Conservation (phyloP, 352 stramenopile genomes). For the Phytophthora parvispora region DNA sequence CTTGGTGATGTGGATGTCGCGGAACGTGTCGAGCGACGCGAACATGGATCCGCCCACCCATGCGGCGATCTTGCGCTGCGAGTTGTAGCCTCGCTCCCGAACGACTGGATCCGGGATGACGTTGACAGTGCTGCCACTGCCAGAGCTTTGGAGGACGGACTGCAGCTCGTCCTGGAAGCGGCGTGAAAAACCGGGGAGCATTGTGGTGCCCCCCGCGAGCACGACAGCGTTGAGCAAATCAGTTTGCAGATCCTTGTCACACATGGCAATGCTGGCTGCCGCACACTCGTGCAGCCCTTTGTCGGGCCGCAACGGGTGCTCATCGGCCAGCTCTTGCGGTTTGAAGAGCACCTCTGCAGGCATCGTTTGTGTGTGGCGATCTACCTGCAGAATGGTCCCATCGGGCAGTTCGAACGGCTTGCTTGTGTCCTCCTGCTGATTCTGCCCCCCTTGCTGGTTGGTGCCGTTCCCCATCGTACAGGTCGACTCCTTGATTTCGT, state of each 20-base stretch:
- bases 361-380: slow-evolving; percentile 73
- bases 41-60: slow-evolving; percentile 94
- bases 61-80: slow-evolving; percentile 84
- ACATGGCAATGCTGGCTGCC: slow-evolving; percentile 88
- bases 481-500: slow-evolving; percentile 88
- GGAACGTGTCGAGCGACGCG: slow-evolving; percentile 89
- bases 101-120: slow-evolving; percentile 85
- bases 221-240: slow-evolving; percentile 84
- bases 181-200: slow-evolving; percentile 85
- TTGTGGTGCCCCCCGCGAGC: slow-evolving; percentile 86
- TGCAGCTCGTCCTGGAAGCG: slow-evolving; percentile 83
- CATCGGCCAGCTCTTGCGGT: slow-evolving; percentile 92
- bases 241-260: slow-evolving; percentile 85
- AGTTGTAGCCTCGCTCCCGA: slow-evolving; percentile 90
- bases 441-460: slow-evolving; percentile 27
- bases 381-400: slow-evolving; percentile 89
- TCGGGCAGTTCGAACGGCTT: slow-evolving; percentile 88
- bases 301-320: slow-evolving; percentile 79
- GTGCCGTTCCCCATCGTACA: slow-evolving; percentile 48
- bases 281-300: slow-evolving; percentile 90
- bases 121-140: slow-evolving; percentile 34
- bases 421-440: slow-evolving; percentile 30
- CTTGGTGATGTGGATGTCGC: slow-evolving; percentile 89
- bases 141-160: slow-evolving; percentile 30
- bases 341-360: slow-evolving; percentile 89